Evolutionary conservation across 2,329 filamentous ascomycete species (phyloP).

Genomic region (Orbilia javanica): DNA sequence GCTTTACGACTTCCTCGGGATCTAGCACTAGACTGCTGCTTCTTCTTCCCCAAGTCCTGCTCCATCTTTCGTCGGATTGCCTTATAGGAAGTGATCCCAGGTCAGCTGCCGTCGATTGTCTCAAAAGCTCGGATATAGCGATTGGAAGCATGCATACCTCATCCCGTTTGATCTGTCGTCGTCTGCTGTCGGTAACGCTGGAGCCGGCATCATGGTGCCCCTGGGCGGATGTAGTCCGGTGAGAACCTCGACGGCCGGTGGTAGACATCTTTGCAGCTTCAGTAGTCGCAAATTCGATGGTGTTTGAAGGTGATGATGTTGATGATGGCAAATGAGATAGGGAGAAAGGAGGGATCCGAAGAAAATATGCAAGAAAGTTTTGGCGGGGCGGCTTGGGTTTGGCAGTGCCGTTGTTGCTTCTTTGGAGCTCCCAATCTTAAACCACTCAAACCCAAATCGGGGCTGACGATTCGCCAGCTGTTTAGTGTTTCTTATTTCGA

Average conservation of each 20-base stretch:
- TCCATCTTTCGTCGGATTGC: slow-evolving; percentile 97
- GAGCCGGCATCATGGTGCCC: slow-evolving; percentile 66
- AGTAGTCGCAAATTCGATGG: slow-evolving; percentile 14
- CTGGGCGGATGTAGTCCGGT: slow-evolving; percentile 43
- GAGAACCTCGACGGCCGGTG: slow-evolving; percentile 38
- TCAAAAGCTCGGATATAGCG: neutral
- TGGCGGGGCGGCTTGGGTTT: slow-evolving; percentile 53
- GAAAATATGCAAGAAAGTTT: slow-evolving; percentile 47
- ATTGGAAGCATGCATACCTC: slow-evolving; percentile 74
- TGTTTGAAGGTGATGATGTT: slow-evolving; percentile 28
- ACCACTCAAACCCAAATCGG: slow-evolving; percentile 58
- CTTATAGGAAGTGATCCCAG: slow-evolving; percentile 67
- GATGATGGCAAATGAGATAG: slow-evolving; percentile 37
- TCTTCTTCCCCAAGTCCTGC: slow-evolving; percentile 98
- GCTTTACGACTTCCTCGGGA: slow-evolving; percentile 85
- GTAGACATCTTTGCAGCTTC: slow-evolving; percentile 45
- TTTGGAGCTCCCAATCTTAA: slow-evolving; percentile 59
- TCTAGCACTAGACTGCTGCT: slow-evolving; percentile 77
- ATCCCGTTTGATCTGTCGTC: slow-evolving; percentile 97
- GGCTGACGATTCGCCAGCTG: slow-evolving; percentile 5
- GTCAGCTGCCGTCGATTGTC: slow-evolving; percentile 49
- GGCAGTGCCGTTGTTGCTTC: slow-evolving; percentile 33
- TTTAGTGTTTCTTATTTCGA: neutral
- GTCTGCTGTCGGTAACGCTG: slow-evolving; percentile 89
- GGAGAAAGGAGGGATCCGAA: slow-evolving; percentile 30